These are phyloP conservation scores for Heterotrichella gracilis DNA, from an alignment of 352 stramenopile genomes.

Conservation along the genomic window DNA sequence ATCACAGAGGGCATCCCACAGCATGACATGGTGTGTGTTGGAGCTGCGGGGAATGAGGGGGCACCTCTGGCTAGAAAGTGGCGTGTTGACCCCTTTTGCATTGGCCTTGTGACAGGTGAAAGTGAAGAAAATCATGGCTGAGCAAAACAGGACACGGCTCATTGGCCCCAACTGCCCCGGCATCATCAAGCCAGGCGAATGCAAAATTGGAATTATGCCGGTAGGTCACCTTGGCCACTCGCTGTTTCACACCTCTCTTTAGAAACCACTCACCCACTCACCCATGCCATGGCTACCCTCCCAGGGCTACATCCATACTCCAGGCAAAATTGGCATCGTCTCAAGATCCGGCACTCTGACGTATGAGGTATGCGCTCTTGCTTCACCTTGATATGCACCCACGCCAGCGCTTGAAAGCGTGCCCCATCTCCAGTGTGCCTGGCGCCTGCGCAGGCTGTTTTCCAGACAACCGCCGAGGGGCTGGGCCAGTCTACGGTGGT, in stretches of 20 bases:
- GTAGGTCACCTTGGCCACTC: no score
- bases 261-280: no score
- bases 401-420: neutral
- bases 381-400: no score
- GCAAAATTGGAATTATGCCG: slow-evolving; percentile 99
- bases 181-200: slow-evolving; percentile 98
- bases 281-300: no score
- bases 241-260: no score
- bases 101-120: slow-evolving; percentile 23
- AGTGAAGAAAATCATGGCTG: slow-evolving; percentile 77
- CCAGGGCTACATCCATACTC: slow-evolving; percentile 88
- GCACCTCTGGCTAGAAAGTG: neutral
- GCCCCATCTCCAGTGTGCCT: no score
- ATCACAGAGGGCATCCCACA: slow-evolving; percentile 98
- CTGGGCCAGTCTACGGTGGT: slow-evolving; percentile 93
- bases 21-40: slow-evolving; percentile 92
- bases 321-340: slow-evolving; percentile 93
- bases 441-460: no score
- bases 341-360: slow-evolving; percentile 82
- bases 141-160: slow-evolving; percentile 60
- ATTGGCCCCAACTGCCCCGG: slow-evolving; percentile 97
- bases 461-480: slow-evolving; percentile 71
- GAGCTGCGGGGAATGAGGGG: no score
- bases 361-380: no score
- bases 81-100: neutral